Evolutionary conservation across 1,139 yeast genomes (phyloP), one percentile per base, ranked within the genome.

Genomic region (Zygoascus hellenicus): DNA sequence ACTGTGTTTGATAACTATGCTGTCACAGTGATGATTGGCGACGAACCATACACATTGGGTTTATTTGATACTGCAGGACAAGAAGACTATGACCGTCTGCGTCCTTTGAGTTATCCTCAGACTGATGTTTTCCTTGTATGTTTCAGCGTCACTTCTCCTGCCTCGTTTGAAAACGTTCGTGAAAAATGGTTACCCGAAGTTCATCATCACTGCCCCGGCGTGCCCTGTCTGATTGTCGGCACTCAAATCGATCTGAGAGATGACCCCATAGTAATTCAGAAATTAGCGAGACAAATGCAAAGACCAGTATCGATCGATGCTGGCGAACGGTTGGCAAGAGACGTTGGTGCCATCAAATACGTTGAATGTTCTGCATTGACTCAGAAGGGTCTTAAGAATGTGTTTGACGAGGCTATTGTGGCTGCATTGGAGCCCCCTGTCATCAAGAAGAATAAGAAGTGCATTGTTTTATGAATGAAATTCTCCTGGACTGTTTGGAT

Each of bases 111-210:
- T 50, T 92, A 92, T 68, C 97, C 98, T 17, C 92, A 94, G 49
- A 92, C 98, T 13, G 97, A 90, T 66, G 96, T 92, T 43, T 92
- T 92, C 65, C 76, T 92, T 60, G 95, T 89, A 47, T 90, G 97
- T 69, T 90, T 90, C 69, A 83, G 95, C 46, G 96, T 90, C 49
- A 87, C 94, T 55, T 88, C 96, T 28, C 97, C 97, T 36, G 95
- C 97, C 37, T 84, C 95, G n/a, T 92, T 90, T 67, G 97, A 92
- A 70, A 92, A 92, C 71, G 97, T 92, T 49, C 85, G 87, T 66
- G 97, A 90, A 69, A 92, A 92, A 69, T 92, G 98, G 98, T 83
- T 88, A 71, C 97, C 97, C 31, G 98, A 92, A 69, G 96, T 92
- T 52, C 92, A 87, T 63, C 97, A 90, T 69, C 97, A 92, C 70